Evolutionary conservation across 2,329 filamentous ascomycete genomes (phyloP), one percentile per base, ranked within the genome.

Genomic region (Dactylellina cionopaga): DNA sequence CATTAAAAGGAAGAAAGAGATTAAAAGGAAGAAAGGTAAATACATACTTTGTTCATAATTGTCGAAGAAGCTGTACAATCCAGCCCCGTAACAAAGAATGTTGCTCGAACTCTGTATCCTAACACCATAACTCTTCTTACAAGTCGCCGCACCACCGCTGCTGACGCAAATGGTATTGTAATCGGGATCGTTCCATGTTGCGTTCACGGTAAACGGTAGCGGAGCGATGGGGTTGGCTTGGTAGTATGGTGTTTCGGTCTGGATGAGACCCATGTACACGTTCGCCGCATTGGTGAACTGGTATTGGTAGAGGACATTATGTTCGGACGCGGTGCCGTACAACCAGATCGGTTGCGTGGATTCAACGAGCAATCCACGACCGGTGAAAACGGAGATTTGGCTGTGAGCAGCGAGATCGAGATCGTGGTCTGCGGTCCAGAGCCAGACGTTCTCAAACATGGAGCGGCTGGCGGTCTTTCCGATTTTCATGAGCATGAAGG

Each of bases 251-350:
- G 92, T 96, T 82, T 97, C 94, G 2, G 91, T 91, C 82, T 97
- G 93, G 77, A 96, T 92, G 55, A 91, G 82, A 10, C 87, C 89
- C 85, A 96, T 89, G 83, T 90, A 96, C 73, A 96, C 85, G 78
- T 93, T 90, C 77, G 87, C 84, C 1, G 92, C 91, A 74, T 89
- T 89, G 79, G 85, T 83, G 78, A 97, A 83, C 81, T 96, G 90
- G 83, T 96, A 96, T 83, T 97, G 94, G 77, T 87, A 87, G 31
- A 87, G 77, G 3, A 81, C 80, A 79, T 83, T 84, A 77, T 87
- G 85, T 77, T 87, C 85, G 24, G 82, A 83, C 0, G 82, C 81
- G 2, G 83, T 84, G 25, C 84, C 85, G 49, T 84, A 79, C 33
- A 87, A 79, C 86, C 85, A 87, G 19, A 82, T 84, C 1, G 83